Evolutionary conservation across 2,329 filamentous ascomycete species (phyloP), one percentile per base, ranked within the genome.

Genomic region (Xylaria digitata): DNA sequence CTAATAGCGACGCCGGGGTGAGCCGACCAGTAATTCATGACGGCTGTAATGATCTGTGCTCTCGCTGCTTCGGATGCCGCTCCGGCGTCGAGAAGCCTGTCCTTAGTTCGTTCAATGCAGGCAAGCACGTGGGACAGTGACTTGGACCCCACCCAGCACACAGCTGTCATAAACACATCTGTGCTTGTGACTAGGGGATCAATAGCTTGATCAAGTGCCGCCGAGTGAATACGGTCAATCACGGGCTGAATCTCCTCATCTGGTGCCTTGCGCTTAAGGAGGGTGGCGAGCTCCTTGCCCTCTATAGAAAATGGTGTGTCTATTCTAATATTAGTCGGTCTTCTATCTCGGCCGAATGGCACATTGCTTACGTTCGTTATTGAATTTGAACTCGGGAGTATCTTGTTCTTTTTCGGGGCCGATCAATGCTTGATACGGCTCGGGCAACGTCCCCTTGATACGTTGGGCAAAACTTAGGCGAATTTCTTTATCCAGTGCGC

Each of bases 71-170:
- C 88, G 0, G 92, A 95, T 52, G 89, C 86, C 1, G 90, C 85
- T 0, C 93, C 93, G 43, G 95, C 90, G 65, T 92, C 89, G 1
- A 97, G 83, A 0, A 99, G 88, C 34, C 94, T 90, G 61, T 95
- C 92, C 81, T 97, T 97, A 81, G 92, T 95, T 65, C 96, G 91
- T 80, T 99, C 96, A 71, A 99, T 97, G 78, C 92, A 97, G 8
- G 94, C 96, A 17, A 99, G 87, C 3, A 97, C 93, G 79, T 99
- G 96, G 13, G 94, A 97, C 37, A 99, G 87, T 0, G 95, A 97
- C 80, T 99, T 99, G 70, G 93, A 94, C 50, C 96, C 96, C 55
- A 97, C 90, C 80, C 90, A 96, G 82, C 95, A 96, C 72, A 99
- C 94, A 21, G 93, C 90, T 0, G 95, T 99, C 76, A 97, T 90